Evolutionary conservation across 805 yeast genomes (phyloP).

Genomic region (Candida broadrunensis): DNA sequence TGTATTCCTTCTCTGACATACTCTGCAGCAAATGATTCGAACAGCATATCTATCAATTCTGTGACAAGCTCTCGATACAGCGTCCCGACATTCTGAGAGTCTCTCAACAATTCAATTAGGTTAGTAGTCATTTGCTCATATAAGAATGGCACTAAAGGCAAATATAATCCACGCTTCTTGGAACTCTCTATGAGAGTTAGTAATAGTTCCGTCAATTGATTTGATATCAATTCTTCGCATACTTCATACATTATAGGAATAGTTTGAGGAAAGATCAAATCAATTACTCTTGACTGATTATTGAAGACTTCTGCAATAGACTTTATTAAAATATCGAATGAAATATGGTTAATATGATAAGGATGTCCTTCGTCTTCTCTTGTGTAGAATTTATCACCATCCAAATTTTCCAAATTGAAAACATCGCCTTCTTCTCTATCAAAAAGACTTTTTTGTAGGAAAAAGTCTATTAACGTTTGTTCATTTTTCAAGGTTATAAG

Average conservation of each 20-base stretch:
- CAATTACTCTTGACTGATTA: conserved; percentile 35
- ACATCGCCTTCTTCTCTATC: conserved; percentile 31
- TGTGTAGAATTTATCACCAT: conserved; percentile 19
- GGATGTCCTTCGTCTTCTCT: conserved; percentile 4
- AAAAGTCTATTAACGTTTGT: conserved; percentile 43
- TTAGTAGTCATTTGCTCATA: conserved; percentile 25
- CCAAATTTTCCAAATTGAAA: conserved; percentile 26
- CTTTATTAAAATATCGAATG: conserved; percentile 19
- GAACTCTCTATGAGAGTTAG: conserved; percentile 25
- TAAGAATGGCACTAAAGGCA: conserved; percentile 38
- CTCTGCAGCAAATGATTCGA: conserved; percentile 38
- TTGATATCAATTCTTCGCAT: conserved; percentile 43
- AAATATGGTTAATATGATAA: conserved; percentile 8
- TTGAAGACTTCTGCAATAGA: conserved; percentile 36
- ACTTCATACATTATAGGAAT: conserved; percentile 48
- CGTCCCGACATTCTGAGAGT: conserved; percentile 36
- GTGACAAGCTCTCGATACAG: conserved; percentile 25
- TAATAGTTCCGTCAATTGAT: conserved; percentile 33
- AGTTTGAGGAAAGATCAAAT: conserved; percentile 40
- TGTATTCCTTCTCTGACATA: conserved; percentile 35
- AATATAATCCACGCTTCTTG: conserved; percentile 24
- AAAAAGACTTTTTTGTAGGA: conserved; percentile 40
- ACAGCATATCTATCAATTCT: conserved; percentile 40
- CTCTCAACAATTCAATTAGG: conserved; percentile 23
- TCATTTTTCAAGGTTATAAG: conserved; percentile 35